Base-by-base conservation (phyloP, 148 eudicot species). In the Fallopia convolvulus region DNA sequence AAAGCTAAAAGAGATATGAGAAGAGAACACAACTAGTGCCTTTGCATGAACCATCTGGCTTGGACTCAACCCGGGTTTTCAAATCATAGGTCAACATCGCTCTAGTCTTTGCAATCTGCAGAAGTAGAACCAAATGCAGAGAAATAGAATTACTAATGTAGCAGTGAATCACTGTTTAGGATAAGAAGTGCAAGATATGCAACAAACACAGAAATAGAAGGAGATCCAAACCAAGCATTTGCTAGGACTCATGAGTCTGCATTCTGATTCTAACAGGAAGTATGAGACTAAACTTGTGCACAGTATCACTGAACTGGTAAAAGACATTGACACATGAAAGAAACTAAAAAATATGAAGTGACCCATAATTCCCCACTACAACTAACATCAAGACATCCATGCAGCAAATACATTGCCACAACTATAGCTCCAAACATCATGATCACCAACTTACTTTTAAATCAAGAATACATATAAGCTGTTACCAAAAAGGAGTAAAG, bases 61-160 rank as follows among this genome's bases (percentile, higher is more conserved):
- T 85, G 72, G 84, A 60, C 83, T 83, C 85, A 40, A 81, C 74
- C 60, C 78, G 89, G 33, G 66, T 87, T 70, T 88, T 85, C 21
- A 84, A 75, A 77, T 90, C 97, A 49, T 81, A 84, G 30, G 90
- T 83, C 83, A 93, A 77, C 83, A 80, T 84, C 60, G 88, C 89
- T 84, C 97, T 90, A 75, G 99, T 97, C 79, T 82, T 83, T 82
- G 89, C 71, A 74, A 91, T 89, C 99, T 93, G 90, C 83, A 88
- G 12, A 61, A 39, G 73, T 5, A 66, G 44, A 66, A 66, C 44
- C 72, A 66, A 15, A 66, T 32, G 42, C n/a, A 36, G 72, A 66
- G 44, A 33, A 17, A 66, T 15, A 0, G 70, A 63, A 11, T 30
- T 12, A 63, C 70, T 63, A 8, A 21, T 56, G 63, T 56, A 21